phyloP scores from a whole-genome alignment of 768 basidiomycete genomes.

The Auriscalpium orientale region DNA sequence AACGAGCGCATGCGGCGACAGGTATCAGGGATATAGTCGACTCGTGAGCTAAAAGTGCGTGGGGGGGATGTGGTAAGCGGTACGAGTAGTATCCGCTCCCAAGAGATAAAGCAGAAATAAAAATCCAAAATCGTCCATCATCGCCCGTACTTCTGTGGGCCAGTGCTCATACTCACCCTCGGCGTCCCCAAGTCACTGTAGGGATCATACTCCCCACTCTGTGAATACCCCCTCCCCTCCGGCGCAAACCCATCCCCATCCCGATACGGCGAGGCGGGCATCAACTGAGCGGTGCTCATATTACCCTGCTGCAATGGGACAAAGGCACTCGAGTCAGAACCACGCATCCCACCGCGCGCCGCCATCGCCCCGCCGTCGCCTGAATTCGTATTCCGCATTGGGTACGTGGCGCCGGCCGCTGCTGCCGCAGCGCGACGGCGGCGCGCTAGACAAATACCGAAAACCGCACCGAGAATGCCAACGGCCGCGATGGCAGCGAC shows the following conservation, averaged over 20 bases:
- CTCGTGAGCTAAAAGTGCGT: too few relatives aligned
- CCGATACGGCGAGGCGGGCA: slow-evolving; percentile 29
- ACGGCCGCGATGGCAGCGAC: slow-evolving; percentile 47
- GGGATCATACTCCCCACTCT: slow-evolving; percentile 30
- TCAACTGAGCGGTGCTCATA: slow-evolving; percentile 41
- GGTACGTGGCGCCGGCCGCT: slow-evolving; percentile 24
- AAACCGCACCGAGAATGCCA: slow-evolving; percentile 41
- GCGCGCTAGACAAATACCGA: slow-evolving; percentile 45
- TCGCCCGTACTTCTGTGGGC: slow-evolving; percentile 1
- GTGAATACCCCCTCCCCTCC: slow-evolving; percentile 11
- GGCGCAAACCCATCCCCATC: neutral
- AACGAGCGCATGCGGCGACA: too few relatives aligned
- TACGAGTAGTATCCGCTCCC: neutral
- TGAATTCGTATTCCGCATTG: slow-evolving; percentile 29
- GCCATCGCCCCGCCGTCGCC: slow-evolving; percentile 23
- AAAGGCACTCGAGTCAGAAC: slow-evolving; percentile 64
- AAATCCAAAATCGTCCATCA: neutral
- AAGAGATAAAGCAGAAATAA: neutral
- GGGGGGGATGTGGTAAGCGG: too few relatives aligned
- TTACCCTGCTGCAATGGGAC: slow-evolving; percentile 63
- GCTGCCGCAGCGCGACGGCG: slow-evolving; percentile 36
- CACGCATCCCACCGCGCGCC: slow-evolving; percentile 26
- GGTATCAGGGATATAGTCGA: too few relatives aligned
- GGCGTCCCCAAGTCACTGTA: slow-evolving; percentile 23
- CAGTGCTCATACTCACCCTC: slow-evolving; percentile 19